phyloP scores from a whole-genome alignment of 2,329 filamentous ascomycete genomes.

The Exophiala alcalophila region DNA sequence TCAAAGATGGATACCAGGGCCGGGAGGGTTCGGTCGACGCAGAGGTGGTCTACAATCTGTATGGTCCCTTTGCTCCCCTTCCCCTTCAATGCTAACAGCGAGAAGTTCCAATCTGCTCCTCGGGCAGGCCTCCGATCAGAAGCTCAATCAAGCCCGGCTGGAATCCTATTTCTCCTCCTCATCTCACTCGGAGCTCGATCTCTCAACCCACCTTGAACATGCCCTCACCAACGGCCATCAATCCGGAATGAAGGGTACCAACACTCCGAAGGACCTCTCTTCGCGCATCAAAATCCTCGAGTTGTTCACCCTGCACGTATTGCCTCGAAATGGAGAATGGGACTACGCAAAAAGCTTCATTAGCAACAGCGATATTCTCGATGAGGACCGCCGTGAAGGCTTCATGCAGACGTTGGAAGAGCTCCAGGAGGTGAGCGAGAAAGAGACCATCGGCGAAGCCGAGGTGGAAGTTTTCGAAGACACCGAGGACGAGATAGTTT shows the following conservation, averaged over 20 bases:
- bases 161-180: constrained; percentile 84
- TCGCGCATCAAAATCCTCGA: constrained; percentile 89
- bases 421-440: constrained; percentile 74
- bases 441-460: constrained; percentile 13
- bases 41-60: constrained; percentile 71
- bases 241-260: constrained; percentile 59
- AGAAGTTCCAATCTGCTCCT: constrained; percentile 80
- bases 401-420: constrained; percentile 83
- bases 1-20: constrained; percentile 80
- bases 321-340: constrained; percentile 94
- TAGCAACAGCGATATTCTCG: constrained; percentile 76
- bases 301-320: constrained; percentile 88
- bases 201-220: constrained; percentile 54
- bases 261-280: constrained; percentile 79
- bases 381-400: constrained; percentile 85
- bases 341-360: constrained; percentile 93
- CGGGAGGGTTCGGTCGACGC: constrained; percentile 87
- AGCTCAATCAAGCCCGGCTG: constrained; percentile 78
- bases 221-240: constrained; percentile 37
- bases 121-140: constrained; percentile 82
- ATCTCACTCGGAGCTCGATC: constrained; percentile 67
- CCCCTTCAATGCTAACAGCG: constrained; percentile 1
- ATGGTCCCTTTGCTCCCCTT: constrained; percentile 29
- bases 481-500: constrained; percentile 58
- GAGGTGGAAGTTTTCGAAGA: constrained; percentile 27